A percentile compares a stretch with the other conserved stretches of the same genome.
These are phyloP conservation scores for Psidium guajava DNA, from an alignment of 345 rosid species.

Conservation along the genomic window DNA sequence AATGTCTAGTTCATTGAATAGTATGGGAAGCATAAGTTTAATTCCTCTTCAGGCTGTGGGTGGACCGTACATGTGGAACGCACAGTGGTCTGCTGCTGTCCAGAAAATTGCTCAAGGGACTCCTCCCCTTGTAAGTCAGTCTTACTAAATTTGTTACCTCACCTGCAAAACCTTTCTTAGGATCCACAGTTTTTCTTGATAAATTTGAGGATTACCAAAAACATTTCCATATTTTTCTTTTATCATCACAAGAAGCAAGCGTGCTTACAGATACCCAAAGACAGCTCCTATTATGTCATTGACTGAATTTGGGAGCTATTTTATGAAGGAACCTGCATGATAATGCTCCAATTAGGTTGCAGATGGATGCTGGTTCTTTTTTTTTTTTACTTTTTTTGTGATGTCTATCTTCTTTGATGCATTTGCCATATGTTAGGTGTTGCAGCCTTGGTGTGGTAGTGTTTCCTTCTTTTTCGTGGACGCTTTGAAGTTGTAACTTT, in stretches of 20 bases:
- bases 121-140: slow-evolving; percentile 89
- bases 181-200: background rate
- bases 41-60: slow-evolving; percentile 86
- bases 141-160: background rate
- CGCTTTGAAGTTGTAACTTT: background rate
- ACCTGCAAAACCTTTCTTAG: background rate
- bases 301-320: background rate
- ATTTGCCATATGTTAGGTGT: background rate
- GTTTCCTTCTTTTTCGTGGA: background rate
- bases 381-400: background rate
- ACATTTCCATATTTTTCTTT: background rate
- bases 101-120: slow-evolving; percentile 94
- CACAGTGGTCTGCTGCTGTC: slow-evolving; percentile 76
- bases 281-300: background rate
- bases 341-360: background rate
- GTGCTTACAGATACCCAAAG: background rate
- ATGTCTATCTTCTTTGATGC: background rate
- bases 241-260: background rate
- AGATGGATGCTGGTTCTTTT: background rate
- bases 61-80: slow-evolving; percentile 96
- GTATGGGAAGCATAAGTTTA: slow-evolving; percentile 60
- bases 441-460: background rate
- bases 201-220: background rate
- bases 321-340: background rate
- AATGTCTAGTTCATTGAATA: slow-evolving; percentile 55